These are phyloP conservation scores for Fragaria iinumae DNA, from an alignment of 306 rosid genomes.

Conservation along the genomic window DNA sequence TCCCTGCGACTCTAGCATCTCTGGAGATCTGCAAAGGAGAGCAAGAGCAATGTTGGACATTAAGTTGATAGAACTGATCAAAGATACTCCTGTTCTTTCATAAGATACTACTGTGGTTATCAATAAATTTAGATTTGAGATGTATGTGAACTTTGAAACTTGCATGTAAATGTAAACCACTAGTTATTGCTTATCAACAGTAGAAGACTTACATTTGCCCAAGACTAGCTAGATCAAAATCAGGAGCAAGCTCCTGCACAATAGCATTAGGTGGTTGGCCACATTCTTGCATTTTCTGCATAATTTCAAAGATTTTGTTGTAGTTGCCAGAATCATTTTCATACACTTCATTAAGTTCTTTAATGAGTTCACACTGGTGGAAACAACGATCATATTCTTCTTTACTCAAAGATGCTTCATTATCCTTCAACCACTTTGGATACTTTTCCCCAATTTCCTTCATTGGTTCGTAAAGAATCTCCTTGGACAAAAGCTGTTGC, in stretches of 20 bases:
- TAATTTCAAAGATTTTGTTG: conserved; percentile 78
- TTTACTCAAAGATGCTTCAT: conserved; percentile 66
- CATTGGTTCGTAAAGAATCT: conserved; percentile 95
- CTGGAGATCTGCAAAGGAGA: conserved; percentile 73
- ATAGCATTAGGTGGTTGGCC: conserved; percentile 95
- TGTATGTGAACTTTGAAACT: not conserved
- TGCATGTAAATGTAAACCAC: not conserved
- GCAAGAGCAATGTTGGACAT: conserved; percentile 18
- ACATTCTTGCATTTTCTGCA: conserved; percentile 99
- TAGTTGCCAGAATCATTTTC: conserved; percentile 73
- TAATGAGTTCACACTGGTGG: conserved; percentile 60
- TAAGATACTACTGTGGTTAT: not conserved
- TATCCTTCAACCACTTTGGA: conserved; percentile 95
- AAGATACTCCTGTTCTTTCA: not conserved
- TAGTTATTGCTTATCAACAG: not conserved
- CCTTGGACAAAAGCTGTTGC: conserved; percentile 95
- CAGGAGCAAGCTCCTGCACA: conserved; percentile 84
- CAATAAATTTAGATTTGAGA: not conserved
- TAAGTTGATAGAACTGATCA: conserved; percentile 3
- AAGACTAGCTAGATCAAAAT: conserved; percentile 70
- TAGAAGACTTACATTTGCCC: conserved; percentile 75
- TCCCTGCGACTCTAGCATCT: conserved; percentile 65
- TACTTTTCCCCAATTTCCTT: conserved; percentile 94
- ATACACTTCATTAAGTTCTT: conserved; percentile 67
- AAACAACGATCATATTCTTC: conserved; percentile 72